phyloP scores from a whole-genome alignment of 768 basidiomycete species.

The Inosperma sp. region DNA sequence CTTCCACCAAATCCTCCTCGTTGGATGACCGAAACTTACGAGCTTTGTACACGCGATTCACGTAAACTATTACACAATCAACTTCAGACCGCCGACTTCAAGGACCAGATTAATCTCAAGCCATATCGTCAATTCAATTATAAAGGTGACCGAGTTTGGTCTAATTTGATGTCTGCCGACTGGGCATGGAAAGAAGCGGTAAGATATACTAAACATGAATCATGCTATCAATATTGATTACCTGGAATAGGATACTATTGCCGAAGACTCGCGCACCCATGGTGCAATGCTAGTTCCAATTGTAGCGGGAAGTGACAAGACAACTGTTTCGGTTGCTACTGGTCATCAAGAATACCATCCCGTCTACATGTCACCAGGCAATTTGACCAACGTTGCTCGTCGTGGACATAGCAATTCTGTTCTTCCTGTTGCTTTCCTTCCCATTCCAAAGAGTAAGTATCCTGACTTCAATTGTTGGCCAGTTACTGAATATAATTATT shows the following conservation, averaged over 20 bases:
- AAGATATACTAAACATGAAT: conserved; percentile 4
- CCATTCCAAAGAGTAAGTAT: conserved; percentile 35
- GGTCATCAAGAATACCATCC: conserved; percentile 38
- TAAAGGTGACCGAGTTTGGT: conserved; percentile 18
- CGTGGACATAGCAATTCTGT: conserved; percentile 29
- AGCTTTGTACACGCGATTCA: conserved; percentile 19
- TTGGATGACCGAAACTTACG: conserved; percentile 25
- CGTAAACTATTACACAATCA: conserved; percentile 19
- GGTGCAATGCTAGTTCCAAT: conserved; percentile 21
- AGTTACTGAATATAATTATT: neutral
- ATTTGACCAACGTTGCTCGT: conserved; percentile 25
- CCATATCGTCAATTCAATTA: conserved; percentile 26
- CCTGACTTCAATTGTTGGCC: neutral
- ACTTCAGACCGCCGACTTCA: conserved; percentile 17
- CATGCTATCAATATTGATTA: neutral
- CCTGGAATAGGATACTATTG: conserved; percentile 10
- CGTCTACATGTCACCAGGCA: conserved; percentile 30
- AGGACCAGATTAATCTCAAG: conserved; percentile 13
- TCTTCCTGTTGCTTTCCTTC: conserved; percentile 29
- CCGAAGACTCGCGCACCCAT: conserved; percentile 11
- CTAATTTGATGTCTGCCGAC: conserved; percentile 22
- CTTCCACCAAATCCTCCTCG: conserved; percentile 13
- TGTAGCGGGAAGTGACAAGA: conserved; percentile 27
- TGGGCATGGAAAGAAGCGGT: conserved; percentile 28
- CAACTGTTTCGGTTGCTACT: conserved; percentile 28